A percentile compares a stretch with the other conserved stretches of the same genome.
Evolutionary conservation across 306 rosid species (phyloP).

Genomic region (Dalbergia cultrata): DNA sequence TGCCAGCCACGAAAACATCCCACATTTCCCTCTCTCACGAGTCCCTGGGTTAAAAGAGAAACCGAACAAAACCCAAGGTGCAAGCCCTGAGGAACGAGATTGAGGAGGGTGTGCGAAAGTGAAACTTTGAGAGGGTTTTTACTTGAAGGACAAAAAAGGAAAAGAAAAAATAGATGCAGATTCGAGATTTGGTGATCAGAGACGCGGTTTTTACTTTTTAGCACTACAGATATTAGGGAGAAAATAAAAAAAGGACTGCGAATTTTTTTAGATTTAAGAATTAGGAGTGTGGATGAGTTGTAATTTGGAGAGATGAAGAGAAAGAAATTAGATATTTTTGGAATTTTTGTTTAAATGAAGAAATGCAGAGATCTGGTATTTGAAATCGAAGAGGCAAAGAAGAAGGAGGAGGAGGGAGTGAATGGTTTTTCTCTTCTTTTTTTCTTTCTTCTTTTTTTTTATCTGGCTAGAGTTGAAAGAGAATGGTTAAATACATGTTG

Average conservation of each 20-base stretch:
- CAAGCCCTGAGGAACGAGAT: too few species aligned
- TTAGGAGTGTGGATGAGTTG: neutral
- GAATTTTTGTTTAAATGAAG: neutral
- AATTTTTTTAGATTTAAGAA: neutral
- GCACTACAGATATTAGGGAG: neutral
- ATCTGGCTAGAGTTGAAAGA: neutral
- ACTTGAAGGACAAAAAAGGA: too few species aligned
- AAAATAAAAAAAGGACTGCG: constrained; percentile 21
- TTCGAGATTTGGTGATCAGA: neutral
- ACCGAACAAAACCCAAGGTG: too few species aligned
- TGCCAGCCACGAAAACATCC: constrained; percentile 99
- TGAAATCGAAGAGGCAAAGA: neutral
- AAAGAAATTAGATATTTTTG: neutral
- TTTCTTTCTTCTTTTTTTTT: neutral
- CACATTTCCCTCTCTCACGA: constrained; percentile 80
- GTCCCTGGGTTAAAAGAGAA: constrained; percentile 20
- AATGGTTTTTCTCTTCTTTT: neutral
- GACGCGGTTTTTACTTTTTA: neutral
- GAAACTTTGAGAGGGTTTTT: too few species aligned
- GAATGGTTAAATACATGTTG: constrained; percentile 31
- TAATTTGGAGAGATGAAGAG: constrained; percentile 2
- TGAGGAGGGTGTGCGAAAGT: too few species aligned
- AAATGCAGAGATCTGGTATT: constrained; percentile 44
- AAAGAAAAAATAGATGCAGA: neutral
- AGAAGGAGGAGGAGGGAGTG: neutral